A percentile compares a stretch with the other conserved stretches of the same genome.
These are phyloP conservation scores for Iodosphaeria phyllophila DNA, from an alignment of 2,329 filamentous ascomycete species.

Conservation along the genomic window DNA sequence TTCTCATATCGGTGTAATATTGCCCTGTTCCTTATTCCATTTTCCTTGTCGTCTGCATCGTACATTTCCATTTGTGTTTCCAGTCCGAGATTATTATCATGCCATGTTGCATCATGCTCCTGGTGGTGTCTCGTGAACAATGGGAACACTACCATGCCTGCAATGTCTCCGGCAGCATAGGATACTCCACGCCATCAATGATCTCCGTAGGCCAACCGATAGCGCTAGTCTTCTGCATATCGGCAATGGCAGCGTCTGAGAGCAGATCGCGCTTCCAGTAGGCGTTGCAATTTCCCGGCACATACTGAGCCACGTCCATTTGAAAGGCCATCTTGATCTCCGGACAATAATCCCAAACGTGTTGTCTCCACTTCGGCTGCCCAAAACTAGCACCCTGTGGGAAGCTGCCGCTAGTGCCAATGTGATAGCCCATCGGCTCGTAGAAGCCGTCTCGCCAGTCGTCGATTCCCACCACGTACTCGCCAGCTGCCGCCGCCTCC, in stretches of 20 bases:
- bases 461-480: constrained; percentile 23
- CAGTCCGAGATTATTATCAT: no score
- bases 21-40: no score
- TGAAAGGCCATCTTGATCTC: constrained; percentile 37
- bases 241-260: no score
- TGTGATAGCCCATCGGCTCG: constrained; percentile 40
- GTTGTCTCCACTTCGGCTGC: constrained; percentile 22
- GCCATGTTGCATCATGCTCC: no score
- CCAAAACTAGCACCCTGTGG: constrained; percentile 30
- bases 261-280: constrained; percentile 23
- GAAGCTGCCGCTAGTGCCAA: constrained; percentile 25
- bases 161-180: constrained; percentile 17
- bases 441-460: constrained; percentile 32
- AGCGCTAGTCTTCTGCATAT: no score
- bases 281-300: constrained; percentile 25
- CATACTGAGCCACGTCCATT: constrained; percentile 32
- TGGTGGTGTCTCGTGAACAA: no score
- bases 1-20: no score
- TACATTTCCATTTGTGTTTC: no score
- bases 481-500: constrained; percentile 12
- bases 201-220: constrained; percentile 19
- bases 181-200: constrained; percentile 21
- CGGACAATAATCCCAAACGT: constrained; percentile 37
- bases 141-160: no score
- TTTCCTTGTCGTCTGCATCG: no score